Evolutionary conservation across 176 grass and related monocot genomes (phyloP).

Genomic region (Aegilops speltoides): DNA sequence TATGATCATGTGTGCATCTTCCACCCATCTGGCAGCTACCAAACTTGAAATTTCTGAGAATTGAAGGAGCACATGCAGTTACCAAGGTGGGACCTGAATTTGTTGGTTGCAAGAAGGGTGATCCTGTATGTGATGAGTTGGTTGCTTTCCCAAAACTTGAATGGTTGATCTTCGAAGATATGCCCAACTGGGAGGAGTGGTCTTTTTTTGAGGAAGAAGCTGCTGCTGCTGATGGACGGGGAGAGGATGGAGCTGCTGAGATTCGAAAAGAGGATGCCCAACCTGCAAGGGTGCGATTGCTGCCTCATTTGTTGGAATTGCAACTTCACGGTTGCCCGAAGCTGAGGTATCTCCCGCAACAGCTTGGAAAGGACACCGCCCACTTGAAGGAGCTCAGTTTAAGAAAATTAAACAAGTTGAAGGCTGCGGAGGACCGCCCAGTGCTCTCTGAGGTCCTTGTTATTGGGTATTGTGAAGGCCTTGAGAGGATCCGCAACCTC

Average conservation of each 20-base stretch:
- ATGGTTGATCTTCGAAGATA: no score
- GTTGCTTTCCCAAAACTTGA: no score
- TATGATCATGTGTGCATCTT: no score
- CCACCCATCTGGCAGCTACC: no score
- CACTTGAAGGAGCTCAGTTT: not conserved
- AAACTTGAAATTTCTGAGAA: not conserved
- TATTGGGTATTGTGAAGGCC: not conserved
- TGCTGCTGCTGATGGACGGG: not conserved
- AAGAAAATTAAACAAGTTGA: not conserved
- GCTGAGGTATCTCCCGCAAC: slow-evolving; percentile 25
- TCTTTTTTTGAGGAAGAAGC: not conserved
- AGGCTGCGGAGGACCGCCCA: not conserved
- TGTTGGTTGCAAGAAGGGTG: no score
- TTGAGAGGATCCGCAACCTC: slow-evolving; percentile 28
- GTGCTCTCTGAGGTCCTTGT: not conserved
- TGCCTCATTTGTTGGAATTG: not conserved
- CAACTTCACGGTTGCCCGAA: not conserved
- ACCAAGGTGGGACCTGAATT: no score
- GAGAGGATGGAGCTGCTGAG: not conserved
- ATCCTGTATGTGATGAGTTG: no score
- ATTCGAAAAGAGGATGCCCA: not conserved
- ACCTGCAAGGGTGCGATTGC: not conserved
- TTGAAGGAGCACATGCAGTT: no score
- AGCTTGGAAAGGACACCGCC: not conserved
- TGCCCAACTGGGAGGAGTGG: no score